Evolutionary conservation across 2,329 filamentous ascomycete genomes (phyloP).

Genomic region (Westerdykella sp.): DNA sequence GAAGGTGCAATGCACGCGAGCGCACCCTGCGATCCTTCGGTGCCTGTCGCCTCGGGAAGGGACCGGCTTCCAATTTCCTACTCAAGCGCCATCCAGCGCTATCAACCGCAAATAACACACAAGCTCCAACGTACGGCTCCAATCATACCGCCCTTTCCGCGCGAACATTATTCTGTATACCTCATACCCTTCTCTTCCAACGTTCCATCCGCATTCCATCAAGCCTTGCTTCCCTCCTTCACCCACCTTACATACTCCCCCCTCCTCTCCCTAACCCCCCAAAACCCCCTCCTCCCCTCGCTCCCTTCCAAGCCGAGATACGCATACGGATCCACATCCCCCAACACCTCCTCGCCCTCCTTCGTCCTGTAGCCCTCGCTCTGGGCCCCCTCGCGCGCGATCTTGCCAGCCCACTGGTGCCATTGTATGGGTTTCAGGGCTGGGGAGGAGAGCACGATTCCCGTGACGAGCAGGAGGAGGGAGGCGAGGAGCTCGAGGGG

Average conservation of each 20-base stretch:
- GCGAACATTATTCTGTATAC: too few species aligned
- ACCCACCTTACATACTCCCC: conserved; percentile 82
- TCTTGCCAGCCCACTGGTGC: conserved; percentile 73
- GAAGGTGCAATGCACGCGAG: too few species aligned
- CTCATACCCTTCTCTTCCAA: too few species aligned
- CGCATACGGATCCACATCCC: conserved; percentile 70
- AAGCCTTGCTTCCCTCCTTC: conserved; percentile 12
- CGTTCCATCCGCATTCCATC: too few species aligned
- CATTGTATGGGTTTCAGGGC: conserved; percentile 79
- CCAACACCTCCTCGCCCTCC: conserved; percentile 60
- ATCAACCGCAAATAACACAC: too few species aligned
- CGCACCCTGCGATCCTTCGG: too few species aligned
- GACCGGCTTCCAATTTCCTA: too few species aligned
- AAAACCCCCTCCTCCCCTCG: conserved; percentile 76
- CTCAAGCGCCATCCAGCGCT: too few species aligned
- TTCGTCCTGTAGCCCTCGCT: conserved; percentile 52
- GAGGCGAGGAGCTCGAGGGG: conserved; percentile 77
- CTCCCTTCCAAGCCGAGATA: conserved; percentile 51
- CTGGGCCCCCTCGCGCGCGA: conserved; percentile 67
- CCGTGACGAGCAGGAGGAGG: conserved; percentile 72
- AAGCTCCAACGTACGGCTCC: too few species aligned
- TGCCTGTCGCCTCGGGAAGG: too few species aligned
- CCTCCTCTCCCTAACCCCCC: conserved; percentile 77
- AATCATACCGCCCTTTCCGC: too few species aligned
- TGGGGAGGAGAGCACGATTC: conserved; percentile 72